Evolutionary conservation across 2,329 filamentous ascomycete genomes (phyloP), one percentile per base, ranked within the genome.

Genomic region (Fusarium sp.): DNA sequence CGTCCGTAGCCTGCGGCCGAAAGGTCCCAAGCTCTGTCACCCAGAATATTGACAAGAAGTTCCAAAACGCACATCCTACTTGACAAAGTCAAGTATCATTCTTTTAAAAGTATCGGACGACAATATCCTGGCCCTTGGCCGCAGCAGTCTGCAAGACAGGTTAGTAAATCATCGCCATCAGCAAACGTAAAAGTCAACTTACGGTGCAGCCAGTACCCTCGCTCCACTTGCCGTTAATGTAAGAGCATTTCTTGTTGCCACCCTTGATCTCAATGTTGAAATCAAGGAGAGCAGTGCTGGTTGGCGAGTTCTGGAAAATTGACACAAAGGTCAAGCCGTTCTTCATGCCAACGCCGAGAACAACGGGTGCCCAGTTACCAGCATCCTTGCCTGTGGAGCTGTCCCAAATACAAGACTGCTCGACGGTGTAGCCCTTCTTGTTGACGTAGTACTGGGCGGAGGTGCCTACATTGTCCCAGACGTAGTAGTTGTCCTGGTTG

Each of bases 391-490:
- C 81, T 20, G 73, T 75, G 26, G 76, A n/a, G 78, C 84, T 86
- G 72, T 80, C 80, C 96, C 96, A 98, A 64, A 88, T 82, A 84
- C 96, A 99, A 54, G 89, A 93, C 15, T 95, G 83, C 72, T 89
- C 80, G 64, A 90, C 83, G 20, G 82, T 76, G 57, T 92, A 85
- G 67, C 94, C 94, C 75, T 89, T 87, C 76, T 92, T 92, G 88
- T 98, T 98, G 83, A 98, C 88, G 80, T 99, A 99, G 88, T 97
- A 98, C 84, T 98, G 96, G 46, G 95, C 95, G 50, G 93, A 95
- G 56, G 96, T 98, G 54, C 84, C 76, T 80, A 88, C 87, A 75
- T 88, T 88, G 77, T 93, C 75, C 93, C 93, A 97, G 68, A 86
- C 83, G 85, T 94, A 98, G 86, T 95, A 97, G 54, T 84, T 86